These are phyloP conservation scores for Nigrograna mackinnonii DNA, from an alignment of 2,329 filamentous ascomycete genomes.

Conservation along the genomic window DNA sequence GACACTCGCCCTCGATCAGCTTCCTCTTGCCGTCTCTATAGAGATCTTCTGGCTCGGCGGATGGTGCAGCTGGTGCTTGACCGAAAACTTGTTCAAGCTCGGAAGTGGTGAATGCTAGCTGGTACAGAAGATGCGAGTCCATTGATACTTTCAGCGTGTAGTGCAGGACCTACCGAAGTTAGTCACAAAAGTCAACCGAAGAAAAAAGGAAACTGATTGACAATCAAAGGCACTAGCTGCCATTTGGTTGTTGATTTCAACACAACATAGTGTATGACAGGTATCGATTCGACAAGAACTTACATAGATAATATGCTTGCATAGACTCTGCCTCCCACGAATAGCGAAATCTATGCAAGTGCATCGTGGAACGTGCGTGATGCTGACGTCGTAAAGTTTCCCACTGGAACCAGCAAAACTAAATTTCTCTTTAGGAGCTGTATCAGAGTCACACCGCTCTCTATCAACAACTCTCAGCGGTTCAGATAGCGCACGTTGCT, in stretches of 20 bases:
- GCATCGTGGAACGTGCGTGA: slow-evolving; percentile 55
- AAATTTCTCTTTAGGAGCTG: neutral
- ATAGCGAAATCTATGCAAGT: slow-evolving; percentile 55
- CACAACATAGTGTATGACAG: slow-evolving; percentile 3
- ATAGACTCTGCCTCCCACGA: slow-evolving; percentile 56
- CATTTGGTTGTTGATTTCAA: no score
- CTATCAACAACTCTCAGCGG: neutral
- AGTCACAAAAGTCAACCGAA: no score
- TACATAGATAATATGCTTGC: slow-evolving; percentile 65
- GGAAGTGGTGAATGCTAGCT: slow-evolving; percentile 57
- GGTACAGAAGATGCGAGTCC: slow-evolving; percentile 53
- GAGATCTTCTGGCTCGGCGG: slow-evolving; percentile 1
- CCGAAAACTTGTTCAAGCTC: slow-evolving; percentile 60
- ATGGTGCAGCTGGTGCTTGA: slow-evolving; percentile 11
- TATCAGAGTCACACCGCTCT: neutral
- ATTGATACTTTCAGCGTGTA: slow-evolving; percentile 57
- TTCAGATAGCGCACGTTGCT: neutral
- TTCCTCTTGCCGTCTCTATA: slow-evolving; percentile 50
- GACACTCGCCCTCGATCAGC: slow-evolving; percentile 60
- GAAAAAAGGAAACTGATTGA: no score
- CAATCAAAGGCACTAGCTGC: no score
- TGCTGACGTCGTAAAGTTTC: slow-evolving; percentile 38
- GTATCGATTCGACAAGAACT: slow-evolving; percentile 11
- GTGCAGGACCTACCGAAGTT: slow-evolving; percentile 56
- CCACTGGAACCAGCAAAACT: neutral